Evolutionary conservation across 1,139 yeast genomes (phyloP).

Genomic region (Pichia sp.): DNA sequence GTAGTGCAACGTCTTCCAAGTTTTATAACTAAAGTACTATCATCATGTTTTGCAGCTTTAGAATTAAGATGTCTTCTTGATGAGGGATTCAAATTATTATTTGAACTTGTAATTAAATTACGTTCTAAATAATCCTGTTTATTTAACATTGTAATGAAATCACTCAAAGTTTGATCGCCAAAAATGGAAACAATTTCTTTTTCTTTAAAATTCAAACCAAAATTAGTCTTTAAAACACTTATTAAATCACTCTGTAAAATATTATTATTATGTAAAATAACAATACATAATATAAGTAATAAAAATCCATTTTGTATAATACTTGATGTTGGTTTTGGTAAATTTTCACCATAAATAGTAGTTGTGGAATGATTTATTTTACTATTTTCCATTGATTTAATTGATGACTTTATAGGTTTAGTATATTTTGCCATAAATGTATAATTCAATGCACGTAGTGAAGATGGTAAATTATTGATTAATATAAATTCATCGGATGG

Average conservation of each 20-base stretch:
- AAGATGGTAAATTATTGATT: conserved; percentile 18
- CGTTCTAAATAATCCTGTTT: conserved; percentile 28
- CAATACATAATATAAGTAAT: conserved; percentile 27
- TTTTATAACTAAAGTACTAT: conserved; percentile 30
- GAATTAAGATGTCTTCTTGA: conserved; percentile 8
- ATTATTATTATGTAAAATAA: conserved; percentile 31
- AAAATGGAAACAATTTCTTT: conserved; percentile 18
- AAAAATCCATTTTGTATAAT: conserved; percentile 30
- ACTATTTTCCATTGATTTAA: conserved; percentile 12
- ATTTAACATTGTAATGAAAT: conserved; percentile 27
- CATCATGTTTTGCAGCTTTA: conserved; percentile 20
- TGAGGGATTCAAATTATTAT: not conserved
- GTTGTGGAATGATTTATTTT: not conserved
- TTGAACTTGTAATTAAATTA: conserved; percentile 4
- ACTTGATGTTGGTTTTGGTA: conserved; percentile 25
- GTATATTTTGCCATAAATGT: conserved; percentile 15
- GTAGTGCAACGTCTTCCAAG: conserved; percentile 33
- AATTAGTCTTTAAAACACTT: conserved; percentile 24
- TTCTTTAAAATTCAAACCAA: conserved; percentile 23
- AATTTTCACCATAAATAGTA: conserved; percentile 7
- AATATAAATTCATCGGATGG: conserved; percentile 24
- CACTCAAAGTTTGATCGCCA: conserved; percentile 22
- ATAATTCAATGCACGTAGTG: conserved; percentile 22
- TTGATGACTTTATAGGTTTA: conserved; percentile 10
- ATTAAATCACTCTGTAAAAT: conserved; percentile 32